A percentile compares a stretch with the other conserved stretches of the same genome.
Conservation (phyloP, 305 asterid genomes). For the Fraxinus angustifolia region DNA sequence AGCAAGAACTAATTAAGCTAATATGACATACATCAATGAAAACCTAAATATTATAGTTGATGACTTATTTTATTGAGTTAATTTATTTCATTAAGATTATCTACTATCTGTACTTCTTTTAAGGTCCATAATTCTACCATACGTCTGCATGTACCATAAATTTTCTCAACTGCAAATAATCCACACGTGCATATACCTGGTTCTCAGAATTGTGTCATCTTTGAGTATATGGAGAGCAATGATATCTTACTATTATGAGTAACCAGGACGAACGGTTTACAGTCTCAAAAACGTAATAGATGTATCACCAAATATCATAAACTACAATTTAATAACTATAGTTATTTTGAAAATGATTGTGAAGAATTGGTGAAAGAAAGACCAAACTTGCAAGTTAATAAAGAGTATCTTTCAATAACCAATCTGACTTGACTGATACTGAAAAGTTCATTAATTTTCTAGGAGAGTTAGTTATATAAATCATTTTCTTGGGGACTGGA, state of each 20-base stretch:
- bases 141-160: not conserved
- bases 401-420: not conserved
- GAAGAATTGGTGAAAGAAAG: not conserved
- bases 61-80: slow-evolving; percentile 7
- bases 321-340: not conserved
- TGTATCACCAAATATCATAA: not conserved
- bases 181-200: not conserved
- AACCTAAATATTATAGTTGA: not conserved
- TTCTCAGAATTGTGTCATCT: not conserved
- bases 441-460: not conserved
- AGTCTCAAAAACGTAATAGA: not conserved
- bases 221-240: not conserved
- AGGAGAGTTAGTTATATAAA: not conserved
- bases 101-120: not conserved
- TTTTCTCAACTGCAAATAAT: slow-evolving; percentile 1
- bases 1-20: not conserved
- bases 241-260: not conserved
- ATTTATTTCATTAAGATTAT: not conserved
- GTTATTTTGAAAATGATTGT: not conserved
- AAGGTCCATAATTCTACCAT: not conserved
- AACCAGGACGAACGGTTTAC: not conserved
- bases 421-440: not conserved
- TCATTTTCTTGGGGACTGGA: not conserved
- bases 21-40: slow-evolving; percentile 4
- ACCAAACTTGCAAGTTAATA: not conserved